These are phyloP conservation scores for Lecanicillium sp. DNA, from an alignment of 2,329 filamentous ascomycete species.

Conservation along the genomic window DNA sequence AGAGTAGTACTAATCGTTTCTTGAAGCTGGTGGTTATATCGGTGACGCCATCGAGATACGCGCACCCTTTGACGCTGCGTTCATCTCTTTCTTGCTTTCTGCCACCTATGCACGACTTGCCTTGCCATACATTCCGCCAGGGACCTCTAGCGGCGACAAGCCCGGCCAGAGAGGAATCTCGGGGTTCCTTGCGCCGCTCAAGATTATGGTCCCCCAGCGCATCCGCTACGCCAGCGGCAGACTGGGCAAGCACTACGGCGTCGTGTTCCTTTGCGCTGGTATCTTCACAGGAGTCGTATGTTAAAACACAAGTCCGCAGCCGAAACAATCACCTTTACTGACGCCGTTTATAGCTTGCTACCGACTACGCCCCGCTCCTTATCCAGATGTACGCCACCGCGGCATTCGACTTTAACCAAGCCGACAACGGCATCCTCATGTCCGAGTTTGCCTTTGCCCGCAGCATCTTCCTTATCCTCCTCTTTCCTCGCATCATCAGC, in stretches of 20 bases:
- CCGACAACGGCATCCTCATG: slow-evolving; percentile 49
- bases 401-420: slow-evolving; percentile 46
- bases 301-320: slow-evolving; percentile 7
- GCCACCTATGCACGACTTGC: slow-evolving; percentile 32
- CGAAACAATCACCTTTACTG: neutral
- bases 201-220: slow-evolving; percentile 51
- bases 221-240: slow-evolving; percentile 43
- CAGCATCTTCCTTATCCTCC: slow-evolving; percentile 45
- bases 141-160: slow-evolving; percentile 24
- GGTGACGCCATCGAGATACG: slow-evolving; percentile 56
- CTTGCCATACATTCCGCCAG: slow-evolving; percentile 44
- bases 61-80: slow-evolving; percentile 57
- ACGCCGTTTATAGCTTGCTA: slow-evolving; percentile 41
- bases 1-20: too few relatives aligned
- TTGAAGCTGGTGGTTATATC: slow-evolving; percentile 52
- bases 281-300: slow-evolving; percentile 58
- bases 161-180: slow-evolving; percentile 28
- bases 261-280: slow-evolving; percentile 55
- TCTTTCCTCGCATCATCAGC: slow-evolving; percentile 46
- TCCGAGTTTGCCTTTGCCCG: slow-evolving; percentile 47
- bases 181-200: slow-evolving; percentile 56
- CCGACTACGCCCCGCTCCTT: slow-evolving; percentile 57
- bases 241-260: slow-evolving; percentile 48
- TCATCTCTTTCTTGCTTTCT: slow-evolving; percentile 44
- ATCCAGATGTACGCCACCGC: slow-evolving; percentile 53